Base-by-base conservation (phyloP, 192 early-diverging fungal genomes). In the Backusella psychrophila region DNA sequence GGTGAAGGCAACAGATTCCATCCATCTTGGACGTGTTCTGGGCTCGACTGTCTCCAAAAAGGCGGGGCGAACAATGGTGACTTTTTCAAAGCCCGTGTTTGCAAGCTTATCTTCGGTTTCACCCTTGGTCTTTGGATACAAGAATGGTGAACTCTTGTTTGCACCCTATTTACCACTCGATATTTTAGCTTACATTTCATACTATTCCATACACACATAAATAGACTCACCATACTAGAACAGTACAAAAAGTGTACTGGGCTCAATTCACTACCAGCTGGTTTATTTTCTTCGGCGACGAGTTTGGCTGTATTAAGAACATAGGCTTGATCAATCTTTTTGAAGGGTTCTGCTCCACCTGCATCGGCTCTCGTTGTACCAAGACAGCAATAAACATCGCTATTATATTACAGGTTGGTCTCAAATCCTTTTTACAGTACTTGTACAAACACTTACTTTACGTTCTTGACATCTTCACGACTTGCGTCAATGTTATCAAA, bases 311-410 rank as follows among this genome's bases (percentile, higher is more conserved):
- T 82, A 42, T 86, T 88, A 6, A 96, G 71, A 12, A 91, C 89
- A 71, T 95, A 95, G 71, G 91, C 89, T 56, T 93, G 91, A 71
- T 95, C 95, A 49, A 95, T 92, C 77, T 90, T 92, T 68, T 85
- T 79, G 71, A 95, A 96, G 4, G 78, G 83, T 23, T 90, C 91
- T 3, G 88, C 86, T 5, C 81, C 81, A 7, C 94, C 94, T 53
- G 91, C 89, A 68, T 83, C 86, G 2, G 82, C 84, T 3, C 89
- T 85, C 3, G 94, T 95, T 1, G 93, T 94, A 35, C 89, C 94
- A 6, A 96, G 83, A 71, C 90, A 86, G 75, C 90, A 92, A 75
- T 89, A 95, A 35, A 93, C 89, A 53, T 87, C 84, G 74, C 89
- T 89, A 77, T 85, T 78, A 29, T 80, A 73, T 21, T 49, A 66